Conservation (phyloP, 106 monocot genomes). For the Alisma plantagoaquatica region DNA sequence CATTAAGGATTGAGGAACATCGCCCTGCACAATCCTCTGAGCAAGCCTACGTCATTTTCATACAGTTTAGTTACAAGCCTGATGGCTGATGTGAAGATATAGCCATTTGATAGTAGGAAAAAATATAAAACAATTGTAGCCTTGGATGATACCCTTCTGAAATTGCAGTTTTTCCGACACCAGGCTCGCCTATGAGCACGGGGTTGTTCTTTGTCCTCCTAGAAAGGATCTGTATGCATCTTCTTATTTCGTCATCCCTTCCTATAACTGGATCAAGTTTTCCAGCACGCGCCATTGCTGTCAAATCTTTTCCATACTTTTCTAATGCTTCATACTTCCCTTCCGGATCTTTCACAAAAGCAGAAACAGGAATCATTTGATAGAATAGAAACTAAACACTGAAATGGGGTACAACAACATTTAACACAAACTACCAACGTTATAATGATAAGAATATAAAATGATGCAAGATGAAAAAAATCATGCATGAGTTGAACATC, state of each 20-base stretch:
- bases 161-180: conserved; percentile 99
- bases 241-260: conserved; percentile 98
- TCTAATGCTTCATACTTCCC: conserved; percentile 97
- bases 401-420: too few relatives aligned
- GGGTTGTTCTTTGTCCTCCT: conserved; percentile 98
- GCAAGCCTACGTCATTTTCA: conserved; percentile 65
- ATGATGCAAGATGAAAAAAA: too few relatives aligned
- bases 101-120: too few relatives aligned
- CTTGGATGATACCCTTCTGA: conserved; percentile 99
- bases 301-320: conserved; percentile 96
- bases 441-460: too few relatives aligned
- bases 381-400: too few relatives aligned
- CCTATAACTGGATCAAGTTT: conserved; percentile 99
- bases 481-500: too few relatives aligned
- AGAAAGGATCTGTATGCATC: conserved; percentile 98
- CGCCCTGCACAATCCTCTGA: conserved; percentile 94
- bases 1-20: conserved; percentile 98
- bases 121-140: too few relatives aligned
- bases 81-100: too few relatives aligned
- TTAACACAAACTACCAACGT: too few relatives aligned
- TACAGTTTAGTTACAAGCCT: too few relatives aligned
- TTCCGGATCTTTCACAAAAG: conserved; percentile 66
- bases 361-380: conserved; percentile 4
- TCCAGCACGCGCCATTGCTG: conserved; percentile 92
- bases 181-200: conserved; percentile 98